Evolutionary conservation across 2,329 filamentous ascomycete genomes (phyloP), one percentile per base, ranked within the genome.

Genomic region (Juglanconis oblonga): DNA sequence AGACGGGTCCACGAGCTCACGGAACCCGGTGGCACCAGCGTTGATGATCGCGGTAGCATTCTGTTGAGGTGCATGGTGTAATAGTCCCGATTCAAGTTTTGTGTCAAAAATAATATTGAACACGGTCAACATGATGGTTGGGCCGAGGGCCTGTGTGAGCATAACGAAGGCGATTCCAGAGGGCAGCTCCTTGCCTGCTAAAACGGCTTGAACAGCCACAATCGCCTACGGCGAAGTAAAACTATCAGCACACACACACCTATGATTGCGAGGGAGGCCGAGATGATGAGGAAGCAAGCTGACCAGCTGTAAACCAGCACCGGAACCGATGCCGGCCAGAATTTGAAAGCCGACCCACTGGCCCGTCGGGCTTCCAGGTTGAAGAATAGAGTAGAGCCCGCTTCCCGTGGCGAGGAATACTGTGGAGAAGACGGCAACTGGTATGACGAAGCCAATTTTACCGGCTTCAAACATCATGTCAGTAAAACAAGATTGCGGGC

Each of bases 21-120:
- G 67, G 38, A 81, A 73, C 0, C 66, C 72, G 0, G 74, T 75
- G 3, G 76, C 78, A 5, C 80, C 80, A 1, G 77, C 77, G 4
- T 63, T 53, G 13, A 81, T 70, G 1, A 81, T 67, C 0, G 64
- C 62, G 5, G 67, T 44, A 0, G 74, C 62, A 48, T 73, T 62
- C 55, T 74, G 63, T 42, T 62, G 31, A 49, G 53, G 53, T 24
- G 45, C 33, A 3, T 42, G n/a, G n/a, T 14, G 10, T 2, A 3
- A 5, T 2, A 52, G 17, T 36, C 11, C 8, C 4, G 50, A 31
- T 8, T 14, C 11, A 32, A 56, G 29, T 13, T 44, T 56, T 62
- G 68, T 60, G 48, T 64, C 66, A 40, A 77, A 66, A 10, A 75
- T 71, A 9, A 72, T 72, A 35, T 62, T 59, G 42, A 33, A 62